Conservation (phyloP, 1,284 basidiomycete genomes). For the Cryptococcus wingfieldii region DNA sequence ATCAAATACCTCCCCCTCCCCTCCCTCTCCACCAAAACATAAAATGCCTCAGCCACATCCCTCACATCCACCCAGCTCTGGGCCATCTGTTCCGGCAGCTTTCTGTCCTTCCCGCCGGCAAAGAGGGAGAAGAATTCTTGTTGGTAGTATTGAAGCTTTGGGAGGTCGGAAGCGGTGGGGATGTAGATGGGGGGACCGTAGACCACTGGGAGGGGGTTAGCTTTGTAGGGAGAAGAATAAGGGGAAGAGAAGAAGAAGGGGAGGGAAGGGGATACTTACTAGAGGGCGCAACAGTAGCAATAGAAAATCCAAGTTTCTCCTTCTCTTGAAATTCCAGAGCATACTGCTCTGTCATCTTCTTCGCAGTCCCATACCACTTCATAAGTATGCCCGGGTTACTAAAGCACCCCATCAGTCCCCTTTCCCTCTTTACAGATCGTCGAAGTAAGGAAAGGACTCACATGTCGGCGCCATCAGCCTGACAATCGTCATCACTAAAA, state of each 20-base stretch:
- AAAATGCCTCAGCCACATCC: slow-evolving; percentile 6
- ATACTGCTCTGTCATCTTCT: slow-evolving; percentile 35
- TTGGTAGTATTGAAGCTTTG: background rate
- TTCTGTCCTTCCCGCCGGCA: slow-evolving; percentile 2
- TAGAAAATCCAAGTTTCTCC: slow-evolving; percentile 15
- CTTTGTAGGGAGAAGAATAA: slow-evolving; percentile 8
- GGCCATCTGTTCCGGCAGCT: background rate
- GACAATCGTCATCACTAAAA: slow-evolving; percentile 15
- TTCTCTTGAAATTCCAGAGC: slow-evolving; percentile 13
- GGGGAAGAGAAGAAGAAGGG: slow-evolving; percentile 5
- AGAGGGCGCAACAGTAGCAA: slow-evolving; percentile 2
- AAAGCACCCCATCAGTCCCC: background rate
- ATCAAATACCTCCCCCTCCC: background rate
- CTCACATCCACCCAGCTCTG: slow-evolving; percentile 1
- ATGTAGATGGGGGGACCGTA: slow-evolving; percentile 25
- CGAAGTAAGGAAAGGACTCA: background rate
- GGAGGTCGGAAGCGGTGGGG: slow-evolving; percentile 1
- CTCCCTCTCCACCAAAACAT: background rate
- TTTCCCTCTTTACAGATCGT: no score
- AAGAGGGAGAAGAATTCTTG: background rate
- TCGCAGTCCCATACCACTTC: slow-evolving; percentile 24
- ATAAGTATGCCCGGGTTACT: background rate
- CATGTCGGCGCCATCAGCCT: slow-evolving; percentile 11
- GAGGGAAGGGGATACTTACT: slow-evolving; percentile 2
- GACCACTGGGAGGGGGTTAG: slow-evolving; percentile 15